Conservation (phyloP, 495 filamentous ascomycete genomes). For the Penicillium nucicola region DNA sequence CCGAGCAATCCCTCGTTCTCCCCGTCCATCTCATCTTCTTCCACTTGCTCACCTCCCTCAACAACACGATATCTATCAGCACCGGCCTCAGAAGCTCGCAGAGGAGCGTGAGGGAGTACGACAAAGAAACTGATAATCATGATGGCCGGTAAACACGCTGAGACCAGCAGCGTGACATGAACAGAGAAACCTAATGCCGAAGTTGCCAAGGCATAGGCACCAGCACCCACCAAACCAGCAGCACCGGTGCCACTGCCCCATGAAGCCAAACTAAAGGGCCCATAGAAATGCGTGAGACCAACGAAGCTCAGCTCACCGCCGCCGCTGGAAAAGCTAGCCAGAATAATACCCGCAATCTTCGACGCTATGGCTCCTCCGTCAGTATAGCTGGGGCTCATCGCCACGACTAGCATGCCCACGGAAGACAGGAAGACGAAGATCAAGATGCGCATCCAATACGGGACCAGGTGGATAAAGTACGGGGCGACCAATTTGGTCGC, state of each 20-base stretch:
- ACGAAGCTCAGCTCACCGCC: constrained; percentile 87
- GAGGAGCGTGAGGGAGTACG: constrained; percentile 63
- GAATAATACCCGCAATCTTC: constrained; percentile 79
- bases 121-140: constrained; percentile 86
- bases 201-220: constrained; percentile 80
- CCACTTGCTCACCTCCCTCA: constrained; percentile 39
- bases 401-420: constrained; percentile 84
- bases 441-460: constrained; percentile 73
- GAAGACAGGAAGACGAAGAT: constrained; percentile 69
- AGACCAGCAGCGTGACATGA: constrained; percentile 65
- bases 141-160: constrained; percentile 71
- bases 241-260: constrained; percentile 94
- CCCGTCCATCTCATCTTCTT: constrained; percentile 30
- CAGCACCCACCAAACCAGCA: constrained; percentile 82
- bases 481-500: constrained; percentile 82
- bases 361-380: constrained; percentile 59
- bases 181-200: constrained; percentile 72
- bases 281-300: constrained; percentile 89
- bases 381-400: constrained; percentile 62
- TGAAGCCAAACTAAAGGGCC: constrained; percentile 80
- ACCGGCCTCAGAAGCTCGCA: constrained; percentile 30
- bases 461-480: constrained; percentile 86
- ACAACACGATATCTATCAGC: constrained; percentile 29
- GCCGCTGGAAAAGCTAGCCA: constrained; percentile 81
- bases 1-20: constrained; percentile 42